Evolutionary conservation across 345 rosid genomes (phyloP), one percentile per base, ranked within the genome.

Genomic region (Rubroshorea leprosula): DNA sequence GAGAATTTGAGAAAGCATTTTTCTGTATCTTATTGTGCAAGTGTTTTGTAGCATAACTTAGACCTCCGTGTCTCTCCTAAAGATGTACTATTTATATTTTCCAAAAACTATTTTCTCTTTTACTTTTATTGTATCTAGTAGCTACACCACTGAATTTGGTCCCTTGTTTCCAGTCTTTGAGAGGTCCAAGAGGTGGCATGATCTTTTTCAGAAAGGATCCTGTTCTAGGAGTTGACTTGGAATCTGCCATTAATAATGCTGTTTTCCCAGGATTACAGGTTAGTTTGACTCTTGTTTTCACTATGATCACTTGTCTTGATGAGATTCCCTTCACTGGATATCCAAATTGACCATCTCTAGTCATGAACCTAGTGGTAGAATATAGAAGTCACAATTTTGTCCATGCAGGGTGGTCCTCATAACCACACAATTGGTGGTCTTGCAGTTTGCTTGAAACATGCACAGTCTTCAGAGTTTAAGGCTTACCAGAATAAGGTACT

Each of bases 161-260:
- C 27, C 14, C 51, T 60, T 49, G 14, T 29, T 55, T 68, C 38
- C 62, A 92, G 98, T 92, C 98, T 63, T 70, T 92, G 80, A 79
- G 98, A 68, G 98, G 96, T 73, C 98, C 96, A 45, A 83, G 96
- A 78, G 98, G 97, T 70, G 98, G 98, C 68, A 92, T 92, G 97
- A 92, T 92, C 68, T 92, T 92, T 72, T 92, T 92, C 74, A 83
- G 22, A 66, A 89, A 75, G 71, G 91, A 89, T 49, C 79, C 83
- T 50, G 71, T 89, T 64, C 84, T 76, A 54, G 98, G 98, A 21
- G 86, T 84, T 72, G 89, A 89, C 26, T 69, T 89, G 56, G 91
- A 84, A 74, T 63, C 91, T 65, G 91, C 96, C 55, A 70, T 92
- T 52, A 92, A 92, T 74, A 92, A 92, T 83, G 95, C 91, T 22